A percentile compares a stretch with the other conserved stretches of the same genome.
These are phyloP conservation scores for Penicillium manginii DNA, from an alignment of 495 filamentous ascomycete genomes.

Conservation along the genomic window DNA sequence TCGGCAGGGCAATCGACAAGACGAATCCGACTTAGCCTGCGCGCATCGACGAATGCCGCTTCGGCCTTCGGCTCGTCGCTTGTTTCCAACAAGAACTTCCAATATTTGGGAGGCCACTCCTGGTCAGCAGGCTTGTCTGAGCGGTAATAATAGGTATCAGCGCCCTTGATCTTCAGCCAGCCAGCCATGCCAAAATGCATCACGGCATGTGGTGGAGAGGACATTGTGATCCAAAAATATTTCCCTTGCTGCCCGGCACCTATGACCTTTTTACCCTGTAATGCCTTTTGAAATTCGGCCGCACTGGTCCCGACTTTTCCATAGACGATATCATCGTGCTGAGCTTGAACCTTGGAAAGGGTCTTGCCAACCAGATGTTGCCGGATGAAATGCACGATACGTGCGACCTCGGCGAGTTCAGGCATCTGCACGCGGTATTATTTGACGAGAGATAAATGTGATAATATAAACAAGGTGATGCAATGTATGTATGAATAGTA, in stretches of 20 bases:
- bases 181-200: slow-evolving; percentile 92
- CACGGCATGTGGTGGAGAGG: slow-evolving; percentile 78
- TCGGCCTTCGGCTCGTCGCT: slow-evolving; percentile 62
- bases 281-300: slow-evolving; percentile 66
- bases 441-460: neutral
- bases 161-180: slow-evolving; percentile 84
- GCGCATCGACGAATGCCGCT: slow-evolving; percentile 81
- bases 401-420: slow-evolving; percentile 84
- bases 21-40: slow-evolving; percentile 76
- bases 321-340: slow-evolving; percentile 80
- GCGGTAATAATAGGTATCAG: slow-evolving; percentile 78
- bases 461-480: slow-evolving; percentile 3
- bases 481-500: slow-evolving; percentile 6
- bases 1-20: slow-evolving; percentile 78
- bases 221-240: slow-evolving; percentile 88
- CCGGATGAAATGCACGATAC: slow-evolving; percentile 80
- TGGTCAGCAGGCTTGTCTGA: slow-evolving; percentile 60
- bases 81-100: slow-evolving; percentile 81
- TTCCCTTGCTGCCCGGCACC: slow-evolving; percentile 86
- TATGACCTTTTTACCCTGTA: slow-evolving; percentile 76
- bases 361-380: slow-evolving; percentile 82
- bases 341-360: slow-evolving; percentile 67
- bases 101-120: slow-evolving; percentile 87
- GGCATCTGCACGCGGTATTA: slow-evolving; percentile 59
- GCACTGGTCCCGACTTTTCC: slow-evolving; percentile 85